phyloP scores from a whole-genome alignment of 169 alveolate species.

The Plasmodium relictum region DNA sequence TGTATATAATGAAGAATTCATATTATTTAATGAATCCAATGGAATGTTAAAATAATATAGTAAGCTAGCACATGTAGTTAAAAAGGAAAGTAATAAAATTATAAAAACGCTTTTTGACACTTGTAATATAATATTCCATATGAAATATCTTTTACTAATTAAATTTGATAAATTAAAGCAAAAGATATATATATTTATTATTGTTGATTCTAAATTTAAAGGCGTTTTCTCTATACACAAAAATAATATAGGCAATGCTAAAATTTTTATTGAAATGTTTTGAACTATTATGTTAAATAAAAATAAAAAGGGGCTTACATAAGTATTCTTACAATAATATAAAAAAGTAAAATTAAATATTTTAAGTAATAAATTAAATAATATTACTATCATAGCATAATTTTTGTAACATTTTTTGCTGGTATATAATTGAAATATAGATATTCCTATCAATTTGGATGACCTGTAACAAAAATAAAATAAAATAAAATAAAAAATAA shows the following conservation, averaged over 20 bases:
- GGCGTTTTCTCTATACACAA: constrained; percentile 69
- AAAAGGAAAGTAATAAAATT: constrained; percentile 61
- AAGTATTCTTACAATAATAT: constrained; percentile 51
- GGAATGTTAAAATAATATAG: constrained; percentile 46
- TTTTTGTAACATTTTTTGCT: constrained; percentile 32
- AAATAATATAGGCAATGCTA: constrained; percentile 52
- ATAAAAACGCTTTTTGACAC: constrained; percentile 62
- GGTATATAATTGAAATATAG: constrained; percentile 59
- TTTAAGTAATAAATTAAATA: constrained; percentile 36
- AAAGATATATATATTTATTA: constrained; percentile 58
- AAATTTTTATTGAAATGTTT: constrained; percentile 57
- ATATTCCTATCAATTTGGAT: constrained; percentile 56
- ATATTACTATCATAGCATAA: constrained; percentile 53
- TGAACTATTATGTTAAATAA: constrained; percentile 61
- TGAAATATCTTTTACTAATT: constrained; percentile 70
- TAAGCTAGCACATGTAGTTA: constrained; percentile 64
- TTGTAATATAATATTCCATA: constrained; percentile 62
- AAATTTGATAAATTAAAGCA: constrained; percentile 64
- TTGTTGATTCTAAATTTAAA: constrained; percentile 61
- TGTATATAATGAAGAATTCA: constrained; percentile 22
- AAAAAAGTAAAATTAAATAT: constrained; percentile 35
- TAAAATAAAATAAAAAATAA: not conserved
- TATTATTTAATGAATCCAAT: constrained; percentile 47
- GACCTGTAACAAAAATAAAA: constrained; percentile 21
- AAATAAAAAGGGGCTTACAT: constrained; percentile 60